Conservation (phyloP, 257 asterid genomes). For the Capsicum baccatum region DNA sequence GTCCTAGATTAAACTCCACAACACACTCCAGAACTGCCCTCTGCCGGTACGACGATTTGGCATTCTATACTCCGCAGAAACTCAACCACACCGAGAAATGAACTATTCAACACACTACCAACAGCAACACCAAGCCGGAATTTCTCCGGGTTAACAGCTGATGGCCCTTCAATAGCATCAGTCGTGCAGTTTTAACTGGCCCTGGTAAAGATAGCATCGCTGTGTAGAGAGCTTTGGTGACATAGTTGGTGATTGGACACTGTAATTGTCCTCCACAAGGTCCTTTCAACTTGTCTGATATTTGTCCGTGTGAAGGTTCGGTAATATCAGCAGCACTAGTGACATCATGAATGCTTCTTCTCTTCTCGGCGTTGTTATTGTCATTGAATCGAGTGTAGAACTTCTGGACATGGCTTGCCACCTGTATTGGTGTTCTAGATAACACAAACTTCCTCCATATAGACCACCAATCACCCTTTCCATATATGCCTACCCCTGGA, state of each 20-base stretch:
- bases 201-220: background rate
- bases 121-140: background rate
- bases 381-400: background rate
- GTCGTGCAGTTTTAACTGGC: background rate
- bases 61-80: background rate
- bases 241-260: conserved; percentile 5
- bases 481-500: conserved; percentile 22
- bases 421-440: conserved; percentile 27
- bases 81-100: background rate
- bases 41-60: too few relatives aligned
- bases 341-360: conserved; percentile 24
- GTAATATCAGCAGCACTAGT: conserved; percentile 10
- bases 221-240: background rate
- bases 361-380: background rate
- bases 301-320: conserved; percentile 20
- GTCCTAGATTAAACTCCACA: too few relatives aligned
- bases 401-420: conserved; percentile 30
- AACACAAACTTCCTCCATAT: conserved; percentile 28
- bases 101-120: conserved; percentile 11
- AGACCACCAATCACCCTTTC: conserved; percentile 25
- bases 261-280: background rate
- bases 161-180: conserved; percentile 8
- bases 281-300: background rate
- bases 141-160: background rate
- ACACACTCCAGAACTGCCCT: too few relatives aligned